Conservation (phyloP, 2,329 filamentous ascomycete genomes). For the Paecilomyces niveus region DNA sequence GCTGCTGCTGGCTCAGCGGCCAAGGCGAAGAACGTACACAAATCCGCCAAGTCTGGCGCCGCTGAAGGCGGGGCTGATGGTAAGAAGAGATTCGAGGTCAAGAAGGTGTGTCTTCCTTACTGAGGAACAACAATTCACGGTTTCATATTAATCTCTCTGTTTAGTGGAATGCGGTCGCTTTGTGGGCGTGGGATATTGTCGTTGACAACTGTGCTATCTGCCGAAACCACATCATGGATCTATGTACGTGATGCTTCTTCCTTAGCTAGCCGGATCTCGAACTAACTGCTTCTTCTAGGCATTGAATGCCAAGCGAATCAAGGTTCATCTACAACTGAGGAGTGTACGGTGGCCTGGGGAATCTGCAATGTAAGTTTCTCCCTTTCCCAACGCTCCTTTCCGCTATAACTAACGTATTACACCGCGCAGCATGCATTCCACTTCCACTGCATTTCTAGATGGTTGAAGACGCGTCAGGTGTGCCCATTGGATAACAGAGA, state of each 20-base stretch:
- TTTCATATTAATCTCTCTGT: constrained; percentile 7
- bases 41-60: constrained; percentile 48
- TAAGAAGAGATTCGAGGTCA: constrained; percentile 97
- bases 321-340: constrained; percentile 91
- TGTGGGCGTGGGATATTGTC: constrained; percentile 99
- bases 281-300: constrained; percentile 43
- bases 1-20: constrained; percentile 50
- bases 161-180: constrained; percentile 95
- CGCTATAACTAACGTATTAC: constrained; percentile 1
- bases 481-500: constrained; percentile 96
- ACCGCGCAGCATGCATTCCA: constrained; percentile 83
- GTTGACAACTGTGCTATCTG: constrained; percentile 99
- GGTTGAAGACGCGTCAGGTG: constrained; percentile 98
- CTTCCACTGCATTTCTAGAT: constrained; percentile 98
- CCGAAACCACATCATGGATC: constrained; percentile 98
- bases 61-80: constrained; percentile 49
- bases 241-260: constrained; percentile 56
- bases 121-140: neutral
- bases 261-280: neutral
- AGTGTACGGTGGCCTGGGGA: constrained; percentile 98
- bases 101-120: constrained; percentile 64
- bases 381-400: constrained; percentile 1
- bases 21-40: constrained; percentile 51
- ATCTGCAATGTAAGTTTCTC: constrained; percentile 81
- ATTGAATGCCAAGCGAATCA: constrained; percentile 99